These are phyloP conservation scores for Pichia sp. DNA, from an alignment of 1,139 yeast species.

Conservation along the genomic window DNA sequence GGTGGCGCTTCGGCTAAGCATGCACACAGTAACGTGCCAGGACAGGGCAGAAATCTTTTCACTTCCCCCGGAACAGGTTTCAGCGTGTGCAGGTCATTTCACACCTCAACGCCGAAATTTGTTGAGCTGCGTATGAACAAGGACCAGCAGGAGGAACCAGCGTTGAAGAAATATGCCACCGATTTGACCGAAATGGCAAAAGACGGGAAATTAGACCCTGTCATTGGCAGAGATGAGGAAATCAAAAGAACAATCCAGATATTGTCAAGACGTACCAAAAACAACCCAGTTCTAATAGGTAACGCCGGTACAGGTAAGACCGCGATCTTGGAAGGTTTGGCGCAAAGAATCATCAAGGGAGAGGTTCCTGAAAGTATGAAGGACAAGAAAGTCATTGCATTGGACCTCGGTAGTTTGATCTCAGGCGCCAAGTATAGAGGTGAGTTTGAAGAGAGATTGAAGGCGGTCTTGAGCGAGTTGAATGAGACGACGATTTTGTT, in stretches of 20 bases:
- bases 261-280: constrained; percentile 84
- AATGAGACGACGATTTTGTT: constrained; percentile 79
- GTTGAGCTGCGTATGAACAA: constrained; percentile 38
- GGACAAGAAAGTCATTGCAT: constrained; percentile 72
- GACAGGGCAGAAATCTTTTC: neutral
- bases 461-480: constrained; percentile 77
- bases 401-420: constrained; percentile 84
- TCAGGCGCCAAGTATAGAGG: constrained; percentile 96
- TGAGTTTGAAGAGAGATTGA: constrained; percentile 89
- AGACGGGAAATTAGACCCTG: constrained; percentile 92
- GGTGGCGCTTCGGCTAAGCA: neutral
- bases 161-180: constrained; percentile 81
- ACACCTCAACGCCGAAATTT: neutral
- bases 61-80: neutral
- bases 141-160: constrained; percentile 60
- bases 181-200: constrained; percentile 82
- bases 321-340: constrained; percentile 92
- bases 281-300: constrained; percentile 91
- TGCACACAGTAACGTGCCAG: neutral
- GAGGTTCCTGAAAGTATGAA: constrained; percentile 95
- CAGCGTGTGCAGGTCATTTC: constrained; percentile 7
- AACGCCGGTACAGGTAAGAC: constrained; percentile 98
- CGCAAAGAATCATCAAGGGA: constrained; percentile 84
- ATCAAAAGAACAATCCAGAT: constrained; percentile 90
- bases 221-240: constrained; percentile 94